Conservation (phyloP, 371 early-diverging fungal species). For the Dinochytrium kinnereticum region DNA sequence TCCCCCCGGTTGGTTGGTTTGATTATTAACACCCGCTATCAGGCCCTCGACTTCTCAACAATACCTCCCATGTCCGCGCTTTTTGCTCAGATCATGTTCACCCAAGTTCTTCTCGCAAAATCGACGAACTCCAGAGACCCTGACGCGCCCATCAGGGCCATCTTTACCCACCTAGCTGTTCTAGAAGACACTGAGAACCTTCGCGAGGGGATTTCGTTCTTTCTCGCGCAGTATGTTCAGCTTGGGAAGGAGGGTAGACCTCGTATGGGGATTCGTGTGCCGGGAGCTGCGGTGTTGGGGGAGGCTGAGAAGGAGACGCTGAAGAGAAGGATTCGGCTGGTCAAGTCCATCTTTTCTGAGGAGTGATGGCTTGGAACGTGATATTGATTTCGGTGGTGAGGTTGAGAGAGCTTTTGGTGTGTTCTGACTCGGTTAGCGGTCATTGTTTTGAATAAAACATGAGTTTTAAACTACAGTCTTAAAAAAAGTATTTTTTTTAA, state of each 20-base stretch:
- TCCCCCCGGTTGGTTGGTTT: too few species aligned
- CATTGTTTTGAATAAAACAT: not conserved
- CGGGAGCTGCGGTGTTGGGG: conserved; percentile 22
- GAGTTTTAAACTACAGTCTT: not conserved
- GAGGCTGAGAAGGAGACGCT: conserved; percentile 32
- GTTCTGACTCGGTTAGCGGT: too few species aligned
- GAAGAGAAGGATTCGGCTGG: conserved; percentile 32
- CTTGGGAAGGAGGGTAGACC: conserved; percentile 28
- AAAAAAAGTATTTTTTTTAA: not conserved
- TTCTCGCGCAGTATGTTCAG: conserved; percentile 39
- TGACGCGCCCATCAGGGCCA: conserved; percentile 12
- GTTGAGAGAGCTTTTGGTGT: too few species aligned
- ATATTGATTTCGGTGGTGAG: too few species aligned
- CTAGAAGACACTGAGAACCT: conserved; percentile 33
- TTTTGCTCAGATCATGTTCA: conserved; percentile 34
- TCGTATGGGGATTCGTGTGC: conserved; percentile 24
- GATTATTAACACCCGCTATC: not conserved
- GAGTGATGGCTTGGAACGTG: too few species aligned
- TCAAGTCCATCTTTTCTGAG: conserved; percentile 34
- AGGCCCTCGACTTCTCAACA: not conserved
- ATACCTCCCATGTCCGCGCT: conserved; percentile 32
- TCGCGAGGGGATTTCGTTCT: conserved; percentile 46
- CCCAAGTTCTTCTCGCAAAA: conserved; percentile 5
- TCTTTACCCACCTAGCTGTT: conserved; percentile 24
- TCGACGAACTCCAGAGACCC: not conserved